Percentiles rank a stretch among this genome's conserved stretches.
Conservation (phyloP, 257 asterid genomes). For the Penstemon davidsonii region DNA sequence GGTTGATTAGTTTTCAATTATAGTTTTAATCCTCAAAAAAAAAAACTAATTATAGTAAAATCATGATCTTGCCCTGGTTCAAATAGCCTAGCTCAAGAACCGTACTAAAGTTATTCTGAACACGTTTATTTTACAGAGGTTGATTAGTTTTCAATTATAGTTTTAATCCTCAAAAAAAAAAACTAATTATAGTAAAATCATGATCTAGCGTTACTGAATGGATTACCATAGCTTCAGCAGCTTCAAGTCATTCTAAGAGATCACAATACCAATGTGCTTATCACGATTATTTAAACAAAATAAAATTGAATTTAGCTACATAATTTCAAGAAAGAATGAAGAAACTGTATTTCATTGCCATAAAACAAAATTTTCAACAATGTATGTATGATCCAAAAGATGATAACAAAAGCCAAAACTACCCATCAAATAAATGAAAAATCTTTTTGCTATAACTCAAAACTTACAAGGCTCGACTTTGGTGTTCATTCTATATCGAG, state of each 20-base stretch:
- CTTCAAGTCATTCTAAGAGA: constrained; percentile 1
- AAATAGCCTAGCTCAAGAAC: too few relatives aligned
- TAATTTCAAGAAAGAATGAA: neutral
- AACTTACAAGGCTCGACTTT: constrained; percentile 21
- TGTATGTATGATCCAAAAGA: constrained; percentile 24
- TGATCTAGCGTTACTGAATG: too few relatives aligned
- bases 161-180: too few relatives aligned
- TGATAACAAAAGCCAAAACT: constrained; percentile 16
- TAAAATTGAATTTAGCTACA: constrained; percentile 10
- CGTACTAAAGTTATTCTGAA: too few relatives aligned
- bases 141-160: too few relatives aligned
- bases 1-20: too few relatives aligned
- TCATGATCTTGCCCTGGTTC: too few relatives aligned
- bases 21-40: too few relatives aligned
- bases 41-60: too few relatives aligned
- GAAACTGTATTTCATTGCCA: constrained; percentile 4
- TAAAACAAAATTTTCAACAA: constrained; percentile 15
- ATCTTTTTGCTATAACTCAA: constrained; percentile 16
- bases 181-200: too few relatives aligned
- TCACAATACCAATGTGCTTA: neutral
- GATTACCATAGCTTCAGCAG: neutral
- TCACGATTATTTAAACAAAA: neutral
- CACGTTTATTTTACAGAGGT: too few relatives aligned
- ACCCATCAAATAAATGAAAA: constrained; percentile 6
- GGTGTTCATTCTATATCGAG: constrained; percentile 51